Base-by-base conservation (phyloP, 225 moss, liverwort and hornwort genomes). In the Marchantia paleacea region DNA sequence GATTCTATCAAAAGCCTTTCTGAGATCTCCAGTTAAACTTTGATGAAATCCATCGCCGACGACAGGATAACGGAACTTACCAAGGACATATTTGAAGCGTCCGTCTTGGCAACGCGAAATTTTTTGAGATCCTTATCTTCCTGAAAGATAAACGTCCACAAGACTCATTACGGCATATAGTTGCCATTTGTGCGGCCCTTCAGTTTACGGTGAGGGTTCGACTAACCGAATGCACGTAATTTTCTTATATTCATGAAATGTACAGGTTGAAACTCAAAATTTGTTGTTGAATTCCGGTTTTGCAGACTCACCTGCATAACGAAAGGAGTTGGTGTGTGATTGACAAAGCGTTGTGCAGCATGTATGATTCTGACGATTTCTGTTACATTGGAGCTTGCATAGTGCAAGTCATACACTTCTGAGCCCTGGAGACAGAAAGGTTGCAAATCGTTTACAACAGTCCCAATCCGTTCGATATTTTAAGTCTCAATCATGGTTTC, bases 321-420 rank as follows among this genome's bases (percentile, higher is more conserved):
- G 24, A 77, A 77, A 7, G 77, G 77, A 61, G 77, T 77, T 48
- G 77, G 62, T 19, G 10, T 51, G 58, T 49, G 77, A 63, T 63
- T 77, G 10, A 15, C 0, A n/a, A 61, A 63, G 22, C 62, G 39
- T 52, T 77, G 77, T 20, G 77, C 77, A 5, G 77, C 8, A 48
- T 77, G 61, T 28, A 63, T 63, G 20, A 77, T 77, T 62, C 77
- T 62, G 0, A 77, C 77, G 13, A 77, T 63, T 49, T 77, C 77
- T 14, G 77, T 77, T 2, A 77, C 77, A 47, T 77, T 77, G 12
- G 14, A 48, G 26, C 77, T 77, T n/a, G 77, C 60, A 39, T 47
- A 77, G 16, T 61, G 77, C 48, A 62, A 20, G 24, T 77, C 77
- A 63, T 77, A 77, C 48, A 30, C 47, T 10, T 20, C 5, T 77